phyloP scores from a whole-genome alignment of 257 asterid genomes.

The Linaria vulgaris region DNA sequence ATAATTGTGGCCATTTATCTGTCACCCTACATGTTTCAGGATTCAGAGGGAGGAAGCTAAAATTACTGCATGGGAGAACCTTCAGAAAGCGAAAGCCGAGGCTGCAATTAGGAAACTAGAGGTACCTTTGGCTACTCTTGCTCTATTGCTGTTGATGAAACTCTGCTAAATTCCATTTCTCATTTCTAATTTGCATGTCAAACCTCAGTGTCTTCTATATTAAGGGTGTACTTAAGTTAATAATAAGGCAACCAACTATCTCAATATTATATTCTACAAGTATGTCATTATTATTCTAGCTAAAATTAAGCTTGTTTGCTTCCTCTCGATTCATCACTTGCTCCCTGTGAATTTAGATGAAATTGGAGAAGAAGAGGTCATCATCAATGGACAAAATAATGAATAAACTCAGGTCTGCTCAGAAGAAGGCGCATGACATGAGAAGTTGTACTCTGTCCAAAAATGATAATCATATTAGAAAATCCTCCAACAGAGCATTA shows the following conservation, averaged over 20 bases:
- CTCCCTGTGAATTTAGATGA: constrained; percentile 55
- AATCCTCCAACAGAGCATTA: constrained; percentile 50
- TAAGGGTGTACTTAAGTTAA: no score
- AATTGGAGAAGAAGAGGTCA: constrained; percentile 93
- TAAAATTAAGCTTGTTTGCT: not conserved
- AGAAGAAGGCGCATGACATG: constrained; percentile 88
- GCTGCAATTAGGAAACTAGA: constrained; percentile 72
- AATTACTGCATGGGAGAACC: constrained; percentile 77
- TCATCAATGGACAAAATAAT: constrained; percentile 90
- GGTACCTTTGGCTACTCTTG: constrained; percentile 36
- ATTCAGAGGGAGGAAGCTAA: constrained; percentile 67
- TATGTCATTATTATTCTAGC: not conserved
- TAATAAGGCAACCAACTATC: not conserved
- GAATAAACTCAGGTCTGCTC: constrained; percentile 82
- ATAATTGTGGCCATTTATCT: constrained; percentile 16
- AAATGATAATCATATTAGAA: constrained; percentile 37
- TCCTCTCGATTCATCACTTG: no score
- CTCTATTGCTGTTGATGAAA: not conserved
- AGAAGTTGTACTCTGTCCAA: constrained; percentile 57
- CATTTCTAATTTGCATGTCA: no score
- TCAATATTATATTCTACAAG: not conserved
- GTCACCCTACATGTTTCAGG: constrained; percentile 33
- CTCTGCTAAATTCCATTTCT: no score
- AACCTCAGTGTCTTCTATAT: no score
- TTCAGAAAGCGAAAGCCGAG: constrained; percentile 86